Percentiles rank a stretch among this genome's conserved stretches.
Conservation (phyloP, 257 asterid species). For the Verbascum thapsus region DNA sequence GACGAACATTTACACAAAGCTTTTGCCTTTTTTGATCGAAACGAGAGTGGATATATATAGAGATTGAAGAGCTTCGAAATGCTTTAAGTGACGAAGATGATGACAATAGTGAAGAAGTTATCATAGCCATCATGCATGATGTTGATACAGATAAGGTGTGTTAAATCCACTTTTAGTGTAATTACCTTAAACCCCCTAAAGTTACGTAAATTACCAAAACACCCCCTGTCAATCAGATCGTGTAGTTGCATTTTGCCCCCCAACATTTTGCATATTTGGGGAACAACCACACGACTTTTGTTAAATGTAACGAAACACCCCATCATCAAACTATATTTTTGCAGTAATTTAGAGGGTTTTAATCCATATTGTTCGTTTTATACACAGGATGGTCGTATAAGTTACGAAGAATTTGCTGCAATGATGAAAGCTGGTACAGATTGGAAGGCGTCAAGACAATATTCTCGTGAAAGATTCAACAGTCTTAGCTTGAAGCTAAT, state of each 20-base stretch:
- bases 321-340: not conserved
- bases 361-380: slow-evolving; percentile 5
- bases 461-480: slow-evolving; percentile 69
- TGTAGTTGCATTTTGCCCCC: too few species aligned
- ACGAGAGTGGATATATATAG: slow-evolving; percentile 64
- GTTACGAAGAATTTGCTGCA: slow-evolving; percentile 74
- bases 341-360: not conserved
- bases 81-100: slow-evolving; percentile 66
- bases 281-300: too few species aligned
- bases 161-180: too few species aligned
- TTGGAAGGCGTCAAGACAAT: slow-evolving; percentile 85
- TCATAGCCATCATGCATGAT: slow-evolving; percentile 72
- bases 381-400: slow-evolving; percentile 71
- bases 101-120: slow-evolving; percentile 59
- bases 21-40: slow-evolving; percentile 64
- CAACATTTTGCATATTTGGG: too few species aligned
- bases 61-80: slow-evolving; percentile 68
- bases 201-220: too few species aligned
- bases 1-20: slow-evolving; percentile 85
- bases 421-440: slow-evolving; percentile 93
- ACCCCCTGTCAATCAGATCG: too few species aligned
- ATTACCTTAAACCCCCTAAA: too few species aligned
- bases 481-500: slow-evolving; percentile 72
- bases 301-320: not conserved
- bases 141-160: slow-evolving; percentile 84